Conservation (phyloP, 495 filamentous ascomycete species). For the Penicillium turbatum region DNA sequence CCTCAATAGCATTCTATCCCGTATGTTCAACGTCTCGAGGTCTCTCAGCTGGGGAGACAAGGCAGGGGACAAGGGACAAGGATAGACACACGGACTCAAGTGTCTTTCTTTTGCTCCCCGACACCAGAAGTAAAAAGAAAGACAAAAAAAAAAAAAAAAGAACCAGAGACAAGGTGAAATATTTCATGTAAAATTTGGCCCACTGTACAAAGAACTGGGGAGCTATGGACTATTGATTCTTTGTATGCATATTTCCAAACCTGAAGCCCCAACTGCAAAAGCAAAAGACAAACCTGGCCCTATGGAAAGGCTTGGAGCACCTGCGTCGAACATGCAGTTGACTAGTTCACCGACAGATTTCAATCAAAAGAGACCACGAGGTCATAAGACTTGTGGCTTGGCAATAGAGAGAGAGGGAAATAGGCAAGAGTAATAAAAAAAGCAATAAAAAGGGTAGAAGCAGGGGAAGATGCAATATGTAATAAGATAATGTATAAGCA, state of each 20-base stretch:
- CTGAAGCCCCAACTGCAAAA: neutral
- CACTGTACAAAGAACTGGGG: neutral
- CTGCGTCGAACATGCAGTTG: neutral
- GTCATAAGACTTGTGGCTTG: neutral
- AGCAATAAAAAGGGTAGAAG: neutral
- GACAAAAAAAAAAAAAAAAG: no score
- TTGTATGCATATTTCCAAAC: neutral
- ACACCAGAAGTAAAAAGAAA: neutral
- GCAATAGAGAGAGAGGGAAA: neutral
- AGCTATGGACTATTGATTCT: constrained; percentile 3
- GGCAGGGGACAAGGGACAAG: neutral
- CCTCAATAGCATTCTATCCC: neutral
- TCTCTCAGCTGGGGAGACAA: constrained; percentile 1
- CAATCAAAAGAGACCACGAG: constrained; percentile 1
- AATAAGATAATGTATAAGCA: neutral
- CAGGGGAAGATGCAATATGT: neutral
- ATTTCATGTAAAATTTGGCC: neutral
- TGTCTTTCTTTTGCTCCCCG: neutral
- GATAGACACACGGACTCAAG: neutral
- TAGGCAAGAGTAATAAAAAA: neutral
- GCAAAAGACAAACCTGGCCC: neutral
- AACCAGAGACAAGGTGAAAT: neutral
- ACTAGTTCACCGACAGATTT: neutral
- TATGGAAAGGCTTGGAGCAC: neutral
- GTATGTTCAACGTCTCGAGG: neutral